These are phyloP conservation scores for Daedaleopsis sinensis DNA, from an alignment of 768 basidiomycete genomes.

Conservation along the genomic window DNA sequence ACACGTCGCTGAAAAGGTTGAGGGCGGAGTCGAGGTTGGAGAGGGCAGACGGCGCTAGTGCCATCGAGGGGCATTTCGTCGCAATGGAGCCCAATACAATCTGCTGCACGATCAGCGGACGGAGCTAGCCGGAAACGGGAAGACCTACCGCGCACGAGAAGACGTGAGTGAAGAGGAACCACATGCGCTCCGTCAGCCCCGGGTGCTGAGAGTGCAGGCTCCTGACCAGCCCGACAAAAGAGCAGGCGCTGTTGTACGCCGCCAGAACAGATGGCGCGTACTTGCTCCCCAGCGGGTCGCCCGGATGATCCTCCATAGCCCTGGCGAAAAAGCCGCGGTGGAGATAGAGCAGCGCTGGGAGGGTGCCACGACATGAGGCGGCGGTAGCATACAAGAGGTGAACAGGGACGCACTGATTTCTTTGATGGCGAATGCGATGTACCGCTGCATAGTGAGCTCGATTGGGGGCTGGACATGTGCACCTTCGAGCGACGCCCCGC, in stretches of 20 bases:
- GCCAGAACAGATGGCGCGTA: constrained; percentile 70
- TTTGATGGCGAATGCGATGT: constrained; percentile 65
- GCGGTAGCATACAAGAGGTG: too few species aligned
- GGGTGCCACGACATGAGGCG: background rate
- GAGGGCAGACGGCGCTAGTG: constrained; percentile 65
- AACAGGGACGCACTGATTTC: constrained; percentile 58
- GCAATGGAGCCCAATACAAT: constrained; percentile 74
- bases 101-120: constrained; percentile 33
- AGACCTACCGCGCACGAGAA: constrained; percentile 64
- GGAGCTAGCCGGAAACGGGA: background rate
- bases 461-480: constrained; percentile 30
- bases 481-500: constrained; percentile 35
- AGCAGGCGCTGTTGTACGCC: constrained; percentile 69
- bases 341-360: constrained; percentile 67
- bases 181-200: constrained; percentile 67
- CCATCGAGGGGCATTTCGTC: constrained; percentile 60
- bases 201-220: constrained; percentile 70
- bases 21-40: constrained; percentile 67
- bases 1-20: constrained; percentile 57
- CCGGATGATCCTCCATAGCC: constrained; percentile 62
- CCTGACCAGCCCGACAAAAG: constrained; percentile 66
- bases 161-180: constrained; percentile 74
- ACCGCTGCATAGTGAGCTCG: constrained; percentile 68
- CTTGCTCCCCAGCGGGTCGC: constrained; percentile 70
- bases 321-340: constrained; percentile 77